Percentiles rank a stretch among this genome's conserved stretches.
Conservation (phyloP, 208 protist genomes). For the Acanthamoeba rhysodes region DNA sequence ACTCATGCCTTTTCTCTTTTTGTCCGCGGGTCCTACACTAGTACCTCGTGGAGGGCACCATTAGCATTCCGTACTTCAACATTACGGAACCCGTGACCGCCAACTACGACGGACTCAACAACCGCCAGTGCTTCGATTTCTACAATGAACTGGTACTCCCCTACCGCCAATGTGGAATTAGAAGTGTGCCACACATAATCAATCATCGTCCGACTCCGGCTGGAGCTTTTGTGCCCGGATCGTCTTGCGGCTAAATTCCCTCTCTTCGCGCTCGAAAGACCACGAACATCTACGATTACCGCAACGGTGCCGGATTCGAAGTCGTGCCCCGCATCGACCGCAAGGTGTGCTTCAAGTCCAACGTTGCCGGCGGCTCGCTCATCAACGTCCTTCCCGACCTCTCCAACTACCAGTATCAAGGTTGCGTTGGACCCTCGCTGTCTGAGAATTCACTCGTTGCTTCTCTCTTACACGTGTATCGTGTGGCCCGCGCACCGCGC, state of each 20-base stretch:
- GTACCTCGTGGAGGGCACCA: constrained; percentile 44
- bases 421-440: neutral
- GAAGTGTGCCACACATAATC: no score
- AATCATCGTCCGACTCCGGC: no score
- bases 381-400: constrained; percentile 58
- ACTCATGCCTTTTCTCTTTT: neutral
- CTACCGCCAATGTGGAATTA: no score
- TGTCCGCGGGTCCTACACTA: neutral
- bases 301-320: neutral
- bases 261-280: neutral
- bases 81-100: constrained; percentile 16
- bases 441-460: neutral
- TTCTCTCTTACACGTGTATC: neutral
- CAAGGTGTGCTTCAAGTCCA: constrained; percentile 59
- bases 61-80: constrained; percentile 64
- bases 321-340: constrained; percentile 53
- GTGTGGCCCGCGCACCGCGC: neutral
- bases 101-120: constrained; percentile 28
- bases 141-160: constrained; percentile 38
- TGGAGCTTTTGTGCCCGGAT: neutral
- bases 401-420: constrained; percentile 59
- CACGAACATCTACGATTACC: constrained; percentile 49
- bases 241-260: neutral
- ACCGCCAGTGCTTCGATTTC: constrained; percentile 50
- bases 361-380: neutral